phyloP scores from a whole-genome alignment of 2,329 filamentous ascomycete species.

The Aspergillus sp. region DNA sequence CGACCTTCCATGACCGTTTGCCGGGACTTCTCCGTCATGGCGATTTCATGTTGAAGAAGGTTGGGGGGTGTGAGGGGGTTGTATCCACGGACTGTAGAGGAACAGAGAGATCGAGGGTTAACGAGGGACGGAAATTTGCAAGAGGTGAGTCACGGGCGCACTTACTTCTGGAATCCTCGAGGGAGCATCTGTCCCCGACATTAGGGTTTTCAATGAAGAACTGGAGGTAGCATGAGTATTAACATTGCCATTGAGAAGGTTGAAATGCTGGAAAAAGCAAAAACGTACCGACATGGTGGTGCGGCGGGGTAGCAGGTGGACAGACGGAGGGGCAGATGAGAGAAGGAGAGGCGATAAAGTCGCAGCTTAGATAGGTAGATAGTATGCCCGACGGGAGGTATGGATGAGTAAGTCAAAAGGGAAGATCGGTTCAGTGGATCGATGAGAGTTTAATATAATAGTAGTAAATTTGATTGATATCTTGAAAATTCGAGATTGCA shows the following conservation, averaged over 20 bases:
- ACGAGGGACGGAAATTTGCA: background rate
- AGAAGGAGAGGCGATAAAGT: no score
- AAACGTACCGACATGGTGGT: constrained; percentile 38
- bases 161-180: constrained; percentile 83
- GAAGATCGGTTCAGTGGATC: no score
- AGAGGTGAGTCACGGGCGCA: constrained; percentile 17
- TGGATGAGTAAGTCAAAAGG: background rate
- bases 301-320: background rate
- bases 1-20: constrained; percentile 61
- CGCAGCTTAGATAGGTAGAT: constrained; percentile 2
- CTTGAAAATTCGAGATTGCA: no score
- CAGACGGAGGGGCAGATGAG: background rate
- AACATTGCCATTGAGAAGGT: constrained; percentile 16
- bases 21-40: constrained; percentile 46
- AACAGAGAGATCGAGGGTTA: constrained; percentile 3
- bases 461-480: no score
- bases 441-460: no score
- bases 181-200: constrained; percentile 71
- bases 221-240: constrained; percentile 36
- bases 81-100: constrained; percentile 72
- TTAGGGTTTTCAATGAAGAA: constrained; percentile 79
- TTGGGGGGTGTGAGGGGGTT: constrained; percentile 92
- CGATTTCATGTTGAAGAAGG: constrained; percentile 91
- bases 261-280: background rate
- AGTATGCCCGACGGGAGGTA: background rate